A percentile compares a stretch with the other conserved stretches of the same genome.
Evolutionary conservation across 2,329 filamentous ascomycete species (phyloP).

Genomic region (Botrytis byssoidea): DNA sequence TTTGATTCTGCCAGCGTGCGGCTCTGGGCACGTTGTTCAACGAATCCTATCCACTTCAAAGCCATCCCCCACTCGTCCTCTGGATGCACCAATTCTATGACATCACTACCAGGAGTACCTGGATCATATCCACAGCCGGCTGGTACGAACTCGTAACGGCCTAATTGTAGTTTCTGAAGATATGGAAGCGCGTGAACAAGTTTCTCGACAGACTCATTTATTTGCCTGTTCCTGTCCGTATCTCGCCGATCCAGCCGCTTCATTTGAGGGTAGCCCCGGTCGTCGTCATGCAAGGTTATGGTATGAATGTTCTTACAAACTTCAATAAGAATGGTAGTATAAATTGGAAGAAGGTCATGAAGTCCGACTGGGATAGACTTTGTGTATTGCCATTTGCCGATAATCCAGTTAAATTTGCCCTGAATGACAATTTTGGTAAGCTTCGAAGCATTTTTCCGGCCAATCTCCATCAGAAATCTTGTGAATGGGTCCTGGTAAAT

Average conservation of each 20-base stretch:
- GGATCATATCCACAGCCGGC: neutral
- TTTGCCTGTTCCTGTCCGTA: neutral
- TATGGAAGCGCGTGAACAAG: neutral
- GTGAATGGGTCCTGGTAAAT: neutral
- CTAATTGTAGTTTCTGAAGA: neutral
- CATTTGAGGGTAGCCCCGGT: neutral
- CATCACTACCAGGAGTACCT: neutral
- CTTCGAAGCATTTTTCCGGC: neutral
- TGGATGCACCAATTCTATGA: neutral
- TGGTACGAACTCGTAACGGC: neutral
- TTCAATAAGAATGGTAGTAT: neutral
- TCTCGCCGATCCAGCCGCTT: neutral
- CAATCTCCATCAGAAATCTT: neutral
- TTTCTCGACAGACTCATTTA: neutral
- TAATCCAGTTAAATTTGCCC: neutral
- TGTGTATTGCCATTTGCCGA: neutral
- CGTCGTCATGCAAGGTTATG: neutral
- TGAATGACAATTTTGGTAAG: neutral
- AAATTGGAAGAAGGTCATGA: neutral
- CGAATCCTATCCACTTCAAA: neutral
- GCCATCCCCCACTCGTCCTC: neutral
- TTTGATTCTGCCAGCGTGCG: neutral
- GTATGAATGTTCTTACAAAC: neutral
- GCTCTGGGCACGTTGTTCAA: neutral
- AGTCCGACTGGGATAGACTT: neutral